These are phyloP conservation scores for Chlorella sp. DNA, from an alignment of 139 green algal species.

Conservation along the genomic window DNA sequence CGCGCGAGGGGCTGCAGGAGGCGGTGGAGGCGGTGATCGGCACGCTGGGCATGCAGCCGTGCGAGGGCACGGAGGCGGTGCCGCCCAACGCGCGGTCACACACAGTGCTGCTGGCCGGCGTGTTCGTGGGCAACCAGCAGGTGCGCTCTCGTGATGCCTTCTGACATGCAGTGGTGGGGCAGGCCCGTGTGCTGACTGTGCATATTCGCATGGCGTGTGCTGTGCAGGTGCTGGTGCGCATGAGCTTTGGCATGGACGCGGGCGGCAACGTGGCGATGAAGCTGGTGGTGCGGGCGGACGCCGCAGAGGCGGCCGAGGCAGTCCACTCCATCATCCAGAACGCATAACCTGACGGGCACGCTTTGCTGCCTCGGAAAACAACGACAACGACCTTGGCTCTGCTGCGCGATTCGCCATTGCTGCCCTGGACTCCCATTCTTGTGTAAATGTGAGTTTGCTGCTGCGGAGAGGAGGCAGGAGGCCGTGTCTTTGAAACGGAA, in stretches of 20 bases:
- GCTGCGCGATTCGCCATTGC: too few species aligned
- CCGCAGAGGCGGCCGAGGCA: slow-evolving; percentile 53
- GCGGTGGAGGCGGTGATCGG: slow-evolving; percentile 87
- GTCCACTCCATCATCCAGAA: slow-evolving; percentile 91
- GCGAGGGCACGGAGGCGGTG: slow-evolving; percentile 91
- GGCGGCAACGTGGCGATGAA: slow-evolving; percentile 93
- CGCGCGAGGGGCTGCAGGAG: slow-evolving; percentile 73
- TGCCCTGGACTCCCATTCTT: too few species aligned
- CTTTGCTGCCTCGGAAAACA: too few species aligned
- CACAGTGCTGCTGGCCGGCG: slow-evolving; percentile 77
- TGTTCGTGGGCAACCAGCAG: slow-evolving; percentile 64
- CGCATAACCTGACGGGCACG: too few species aligned
- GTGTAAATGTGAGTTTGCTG: too few species aligned
- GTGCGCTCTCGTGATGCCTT: too few species aligned
- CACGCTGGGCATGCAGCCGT: slow-evolving; percentile 87
- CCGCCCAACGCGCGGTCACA: slow-evolving; percentile 91
- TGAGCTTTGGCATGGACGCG: slow-evolving; percentile 91
- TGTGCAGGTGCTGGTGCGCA: slow-evolving; percentile 64
- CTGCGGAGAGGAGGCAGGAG: too few species aligned
- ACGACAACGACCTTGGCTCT: too few species aligned
- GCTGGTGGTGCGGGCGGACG: slow-evolving; percentile 77
- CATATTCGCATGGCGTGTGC: slow-evolving; percentile 7
- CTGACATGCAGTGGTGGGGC: too few species aligned
- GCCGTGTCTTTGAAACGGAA: too few species aligned
- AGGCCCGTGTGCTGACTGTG: too few species aligned